Conservation (phyloP, 2,329 filamentous ascomycete species). For the Colletotrichum sidae region DNA sequence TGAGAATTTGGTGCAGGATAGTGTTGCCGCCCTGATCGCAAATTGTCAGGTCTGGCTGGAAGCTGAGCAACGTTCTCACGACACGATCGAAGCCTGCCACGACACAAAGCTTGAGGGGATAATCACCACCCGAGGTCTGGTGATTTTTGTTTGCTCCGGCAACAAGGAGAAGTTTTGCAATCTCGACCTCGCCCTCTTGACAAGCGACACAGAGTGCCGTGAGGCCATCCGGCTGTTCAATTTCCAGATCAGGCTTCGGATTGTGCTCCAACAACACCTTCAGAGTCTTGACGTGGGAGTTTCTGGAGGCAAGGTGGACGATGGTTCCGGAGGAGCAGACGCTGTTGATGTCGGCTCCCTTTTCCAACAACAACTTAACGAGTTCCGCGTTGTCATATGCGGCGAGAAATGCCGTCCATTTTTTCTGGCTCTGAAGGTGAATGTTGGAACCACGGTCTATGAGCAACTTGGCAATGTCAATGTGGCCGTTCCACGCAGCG, state of each 20-base stretch:
- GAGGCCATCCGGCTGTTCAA: constrained; percentile 3
- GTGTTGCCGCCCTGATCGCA: constrained; percentile 23
- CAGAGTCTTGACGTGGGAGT: constrained; percentile 12
- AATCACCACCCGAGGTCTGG: constrained; percentile 1
- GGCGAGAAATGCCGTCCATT: constrained; percentile 14
- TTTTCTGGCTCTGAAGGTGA: neutral
- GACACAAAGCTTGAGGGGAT: constrained; percentile 13
- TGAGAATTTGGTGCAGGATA: constrained; percentile 19
- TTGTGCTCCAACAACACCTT: constrained; percentile 31
- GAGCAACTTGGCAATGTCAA: constrained; percentile 1
- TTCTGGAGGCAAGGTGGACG: constrained; percentile 25
- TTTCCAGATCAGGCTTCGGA: constrained; percentile 32
- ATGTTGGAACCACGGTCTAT: neutral
- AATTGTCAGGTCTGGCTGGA: constrained; percentile 15
- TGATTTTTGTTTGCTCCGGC: constrained; percentile 38
- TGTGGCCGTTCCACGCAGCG: neutral
- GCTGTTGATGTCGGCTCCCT: constrained; percentile 16
- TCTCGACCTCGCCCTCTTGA: constrained; percentile 4
- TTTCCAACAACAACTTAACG: constrained; percentile 6
- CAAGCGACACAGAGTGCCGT: constrained; percentile 36
- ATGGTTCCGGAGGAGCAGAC: constrained; percentile 21
- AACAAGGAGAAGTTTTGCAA: constrained; percentile 32
- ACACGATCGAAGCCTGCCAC: neutral
- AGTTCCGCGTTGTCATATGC: constrained; percentile 11
- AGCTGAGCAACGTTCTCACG: constrained; percentile 12